A percentile compares a stretch with the other conserved stretches of the same genome.
Conservation (phyloP, 2,329 filamentous ascomycete species). For the Immersiporthe knoxdaviesiana region DNA sequence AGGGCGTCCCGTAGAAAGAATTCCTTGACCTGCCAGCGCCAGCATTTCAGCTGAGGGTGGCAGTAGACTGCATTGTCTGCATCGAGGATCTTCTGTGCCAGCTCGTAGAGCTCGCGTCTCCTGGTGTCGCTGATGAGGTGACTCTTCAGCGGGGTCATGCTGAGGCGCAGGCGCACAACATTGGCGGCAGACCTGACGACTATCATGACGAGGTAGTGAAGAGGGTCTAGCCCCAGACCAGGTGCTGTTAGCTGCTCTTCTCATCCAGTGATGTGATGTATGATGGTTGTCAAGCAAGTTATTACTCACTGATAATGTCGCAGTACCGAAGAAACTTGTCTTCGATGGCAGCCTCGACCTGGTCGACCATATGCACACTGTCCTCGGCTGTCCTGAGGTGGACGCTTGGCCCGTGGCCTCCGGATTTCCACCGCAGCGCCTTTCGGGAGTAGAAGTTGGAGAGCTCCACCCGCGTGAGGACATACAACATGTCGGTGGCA, state of each 20-base stretch:
- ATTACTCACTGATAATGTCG: constrained; percentile 39
- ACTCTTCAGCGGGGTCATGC: constrained; percentile 33
- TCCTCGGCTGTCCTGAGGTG: constrained; percentile 31
- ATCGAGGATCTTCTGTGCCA: constrained; percentile 44
- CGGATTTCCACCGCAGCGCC: constrained; percentile 9
- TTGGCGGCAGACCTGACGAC: constrained; percentile 36
- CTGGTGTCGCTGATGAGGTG: constrained; percentile 35
- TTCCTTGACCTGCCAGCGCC: constrained; percentile 38
- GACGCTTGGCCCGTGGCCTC: constrained; percentile 27
- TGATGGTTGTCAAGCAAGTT: too few species aligned
- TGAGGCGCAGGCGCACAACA: constrained; percentile 33
- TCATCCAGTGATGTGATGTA: not conserved
- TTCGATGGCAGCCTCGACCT: constrained; percentile 42
- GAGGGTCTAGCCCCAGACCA: constrained; percentile 34
- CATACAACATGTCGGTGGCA: constrained; percentile 43
- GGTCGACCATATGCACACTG: constrained; percentile 28
- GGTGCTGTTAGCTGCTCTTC: not conserved
- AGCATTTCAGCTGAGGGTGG: constrained; percentile 34
- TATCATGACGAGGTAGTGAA: constrained; percentile 40
- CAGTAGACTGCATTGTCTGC: constrained; percentile 40
- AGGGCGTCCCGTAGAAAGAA: constrained; percentile 42
- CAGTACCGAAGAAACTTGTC: constrained; percentile 48
- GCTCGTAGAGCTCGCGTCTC: constrained; percentile 34
- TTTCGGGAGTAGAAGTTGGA: constrained; percentile 42
- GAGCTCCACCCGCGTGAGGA: constrained; percentile 44